phyloP scores from a whole-genome alignment of 148 eudicot genomes.

The Camellia sinensis region DNA sequence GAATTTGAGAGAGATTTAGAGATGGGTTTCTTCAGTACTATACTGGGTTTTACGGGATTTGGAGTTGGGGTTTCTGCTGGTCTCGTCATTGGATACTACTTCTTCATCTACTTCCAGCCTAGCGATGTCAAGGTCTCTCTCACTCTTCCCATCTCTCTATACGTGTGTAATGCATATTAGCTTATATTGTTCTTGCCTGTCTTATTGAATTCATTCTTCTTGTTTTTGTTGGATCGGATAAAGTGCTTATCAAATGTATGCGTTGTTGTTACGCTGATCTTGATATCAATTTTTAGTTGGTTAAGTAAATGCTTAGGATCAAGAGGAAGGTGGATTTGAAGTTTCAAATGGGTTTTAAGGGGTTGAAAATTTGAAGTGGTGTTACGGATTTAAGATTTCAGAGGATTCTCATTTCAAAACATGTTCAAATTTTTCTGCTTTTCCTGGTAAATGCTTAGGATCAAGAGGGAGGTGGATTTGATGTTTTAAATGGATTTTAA shows the following conservation, averaged over 20 bases:
- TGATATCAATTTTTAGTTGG: neutral
- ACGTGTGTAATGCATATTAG: too few relatives aligned
- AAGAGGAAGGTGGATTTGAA: too few relatives aligned
- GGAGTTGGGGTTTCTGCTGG: constrained; percentile 72
- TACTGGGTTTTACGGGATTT: constrained; percentile 70
- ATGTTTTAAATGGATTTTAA: too few relatives aligned
- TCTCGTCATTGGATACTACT: constrained; percentile 61
- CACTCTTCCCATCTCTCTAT: neutral
- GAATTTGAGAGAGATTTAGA: neutral
- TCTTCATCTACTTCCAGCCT: constrained; percentile 70
- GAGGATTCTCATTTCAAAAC: neutral
- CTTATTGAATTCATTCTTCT: neutral
- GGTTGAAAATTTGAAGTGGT: neutral
- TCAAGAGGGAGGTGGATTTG: too few relatives aligned
- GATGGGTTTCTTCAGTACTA: constrained; percentile 68
- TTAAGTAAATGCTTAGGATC: too few relatives aligned
- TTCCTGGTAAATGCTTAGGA: too few relatives aligned
- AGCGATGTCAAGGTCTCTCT: constrained; percentile 60
- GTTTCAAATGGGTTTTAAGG: too few relatives aligned
- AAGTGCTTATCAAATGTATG: neutral
- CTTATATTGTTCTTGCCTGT: neutral
- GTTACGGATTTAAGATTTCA: neutral
- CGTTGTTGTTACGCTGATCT: neutral
- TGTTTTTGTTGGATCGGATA: neutral
- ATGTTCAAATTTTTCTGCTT: too few relatives aligned